Conservation (phyloP, 202 grass and related monocot species). For the Miscanthus sacchariflorus region DNA sequence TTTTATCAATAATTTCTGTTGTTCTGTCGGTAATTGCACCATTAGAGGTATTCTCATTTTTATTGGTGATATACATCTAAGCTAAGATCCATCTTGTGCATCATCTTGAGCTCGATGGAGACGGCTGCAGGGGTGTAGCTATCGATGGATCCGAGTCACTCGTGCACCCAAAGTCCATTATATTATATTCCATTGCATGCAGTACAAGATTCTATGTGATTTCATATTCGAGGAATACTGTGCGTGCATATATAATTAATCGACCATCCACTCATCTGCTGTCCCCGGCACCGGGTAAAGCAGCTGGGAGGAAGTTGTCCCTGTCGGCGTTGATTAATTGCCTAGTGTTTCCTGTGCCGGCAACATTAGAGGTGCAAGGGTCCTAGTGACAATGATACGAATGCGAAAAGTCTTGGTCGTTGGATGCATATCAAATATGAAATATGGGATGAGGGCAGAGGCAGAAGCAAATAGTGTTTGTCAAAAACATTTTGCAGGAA, state of each 20-base stretch:
- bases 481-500: no score
- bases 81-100: background rate
- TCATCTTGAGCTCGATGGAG: constrained; percentile 6
- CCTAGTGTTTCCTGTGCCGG: constrained; percentile 20
- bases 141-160: constrained; percentile 47
- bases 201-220: constrained; percentile 25
- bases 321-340: background rate
- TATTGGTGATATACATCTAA: background rate
- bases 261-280: background rate
- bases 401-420: no score
- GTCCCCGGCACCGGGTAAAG: constrained; percentile 6
- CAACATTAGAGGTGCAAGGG: background rate
- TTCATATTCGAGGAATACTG: background rate
- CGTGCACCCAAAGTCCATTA: constrained; percentile 12
- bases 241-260: constrained; percentile 1
- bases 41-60: background rate
- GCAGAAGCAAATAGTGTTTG: no score
- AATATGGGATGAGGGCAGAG: no score
- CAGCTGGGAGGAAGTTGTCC: background rate
- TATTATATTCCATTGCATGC: background rate
- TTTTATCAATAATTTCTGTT: background rate
- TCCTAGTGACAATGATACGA: no score
- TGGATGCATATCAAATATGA: no score
- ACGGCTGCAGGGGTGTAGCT: background rate
- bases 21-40: background rate